Base-by-base conservation (phyloP, 148 eudicot genomes). In the Mesembryanthemum crystallinum region DNA sequence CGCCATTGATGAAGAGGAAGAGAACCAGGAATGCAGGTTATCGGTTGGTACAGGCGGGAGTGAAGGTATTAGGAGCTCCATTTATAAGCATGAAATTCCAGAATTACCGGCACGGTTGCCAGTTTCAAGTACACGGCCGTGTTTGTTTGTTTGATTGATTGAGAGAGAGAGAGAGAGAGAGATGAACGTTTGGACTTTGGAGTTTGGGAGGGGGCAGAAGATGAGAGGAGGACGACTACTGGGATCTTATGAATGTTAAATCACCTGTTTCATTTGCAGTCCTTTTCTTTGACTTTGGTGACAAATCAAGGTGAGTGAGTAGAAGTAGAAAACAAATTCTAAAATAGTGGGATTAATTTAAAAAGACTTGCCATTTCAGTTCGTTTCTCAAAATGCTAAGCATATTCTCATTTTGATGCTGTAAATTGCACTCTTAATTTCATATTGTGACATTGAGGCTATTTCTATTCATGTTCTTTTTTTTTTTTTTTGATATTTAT, bases 1-100 rank as follows among this genome's bases (percentile, higher is more conserved):
- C 73, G 73, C 65, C 83, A 80, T 73, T 37, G 87, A 42, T 0
- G 88, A 80, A 60, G 75, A 33, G 6, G 88, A 79, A 52, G 63
- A 45, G 74, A 81, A 74, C 88, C 80, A 64, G 85, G 68, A 66
- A 73, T 21, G 30, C 10, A 58, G 74, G 75, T 77, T 80, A 67
- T 49, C 79, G 67, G 78, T 55, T 20, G 74, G 80, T 17, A n/a
- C 73, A 62, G 76, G 76, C 7, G 86, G 81, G 23, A 32, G 76
- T 8, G 74, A 47, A 14, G 82, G 83, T 8, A 71, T 76, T 21
- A 87, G 11, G 1, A 85, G 59, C 73, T 79, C 81, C 89, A 83
- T 83, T 33, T 66, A 3, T 75, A 3, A 2, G 61, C 80, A 51
- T 61, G 24, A 65, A 24, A 45, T 5, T 4, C 28, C 37, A 55